Evolutionary conservation across 176 grass and related monocot species (phyloP).

Genomic region (Elymus sibiricus): DNA sequence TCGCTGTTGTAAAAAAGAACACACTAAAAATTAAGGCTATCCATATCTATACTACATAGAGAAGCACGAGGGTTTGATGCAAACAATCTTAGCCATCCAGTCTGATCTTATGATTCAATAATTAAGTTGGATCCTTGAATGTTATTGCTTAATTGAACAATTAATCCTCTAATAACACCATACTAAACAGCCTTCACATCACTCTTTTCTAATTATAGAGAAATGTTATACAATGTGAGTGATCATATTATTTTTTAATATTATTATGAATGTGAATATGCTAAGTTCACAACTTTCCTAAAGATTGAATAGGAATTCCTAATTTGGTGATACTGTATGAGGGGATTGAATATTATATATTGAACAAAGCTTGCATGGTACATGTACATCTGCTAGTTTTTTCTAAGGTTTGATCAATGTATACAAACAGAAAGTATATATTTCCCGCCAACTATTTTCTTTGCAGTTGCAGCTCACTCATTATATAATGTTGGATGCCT

Average conservation of each 20-base stretch:
- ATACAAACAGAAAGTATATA: neutral
- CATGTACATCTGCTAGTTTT: neutral
- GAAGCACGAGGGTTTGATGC: neutral
- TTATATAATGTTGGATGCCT: conserved; percentile 20
- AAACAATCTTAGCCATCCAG: neutral
- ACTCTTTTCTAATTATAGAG: neutral
- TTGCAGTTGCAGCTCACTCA: neutral
- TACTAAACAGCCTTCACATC: neutral
- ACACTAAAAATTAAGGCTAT: neutral
- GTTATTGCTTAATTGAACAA: neutral
- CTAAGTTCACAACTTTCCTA: neutral
- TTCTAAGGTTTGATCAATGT: conserved; percentile 9
- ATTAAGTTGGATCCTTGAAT: neutral
- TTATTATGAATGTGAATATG: neutral
- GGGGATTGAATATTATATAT: neutral
- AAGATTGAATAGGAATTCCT: neutral
- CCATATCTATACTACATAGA: neutral
- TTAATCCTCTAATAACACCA: neutral
- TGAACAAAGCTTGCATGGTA: neutral
- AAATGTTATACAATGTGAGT: neutral
- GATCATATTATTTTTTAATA: neutral
- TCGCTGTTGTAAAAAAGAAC: neutral
- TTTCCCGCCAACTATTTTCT: neutral
- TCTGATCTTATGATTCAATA: neutral
- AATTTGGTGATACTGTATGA: neutral